Conservation (phyloP, 192 early-diverging fungal species). For the Coemansia sp. region DNA sequence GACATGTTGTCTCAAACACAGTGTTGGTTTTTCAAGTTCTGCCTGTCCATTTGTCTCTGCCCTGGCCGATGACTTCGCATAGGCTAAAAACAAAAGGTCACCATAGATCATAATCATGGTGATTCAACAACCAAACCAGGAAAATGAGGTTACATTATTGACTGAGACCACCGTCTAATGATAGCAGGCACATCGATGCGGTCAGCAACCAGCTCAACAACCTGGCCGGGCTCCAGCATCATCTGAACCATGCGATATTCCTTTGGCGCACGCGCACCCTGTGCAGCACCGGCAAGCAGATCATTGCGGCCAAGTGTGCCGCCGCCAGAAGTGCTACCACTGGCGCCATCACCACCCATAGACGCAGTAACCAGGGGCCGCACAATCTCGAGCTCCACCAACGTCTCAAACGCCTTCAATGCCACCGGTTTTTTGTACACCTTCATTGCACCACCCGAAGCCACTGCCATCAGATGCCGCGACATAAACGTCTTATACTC, state of each 20-base stretch:
- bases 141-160: conserved; percentile 11
- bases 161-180: conserved; percentile 64
- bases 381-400: conserved; percentile 69
- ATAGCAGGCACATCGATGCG: conserved; percentile 64
- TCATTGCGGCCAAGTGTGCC: conserved; percentile 33
- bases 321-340: background rate
- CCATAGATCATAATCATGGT: too few species aligned
- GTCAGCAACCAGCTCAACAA: conserved; percentile 61
- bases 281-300: conserved; percentile 37
- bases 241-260: conserved; percentile 85
- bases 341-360: background rate
- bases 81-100: too few species aligned
- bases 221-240: conserved; percentile 69
- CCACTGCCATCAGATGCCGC: conserved; percentile 49
- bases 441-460: conserved; percentile 60
- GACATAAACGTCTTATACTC: conserved; percentile 86
- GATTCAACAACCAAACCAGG: background rate
- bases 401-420: conserved; percentile 87
- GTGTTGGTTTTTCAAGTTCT: background rate
- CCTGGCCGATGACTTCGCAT: too few species aligned
- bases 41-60: background rate
- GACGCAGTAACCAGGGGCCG: conserved; percentile 38
- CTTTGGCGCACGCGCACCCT: conserved; percentile 67
- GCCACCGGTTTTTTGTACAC: conserved; percentile 78
- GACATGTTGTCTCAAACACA: background rate